These are phyloP conservation scores for Debaryomyces tyrocola DNA, from an alignment of 805 yeast species.

Conservation along the genomic window DNA sequence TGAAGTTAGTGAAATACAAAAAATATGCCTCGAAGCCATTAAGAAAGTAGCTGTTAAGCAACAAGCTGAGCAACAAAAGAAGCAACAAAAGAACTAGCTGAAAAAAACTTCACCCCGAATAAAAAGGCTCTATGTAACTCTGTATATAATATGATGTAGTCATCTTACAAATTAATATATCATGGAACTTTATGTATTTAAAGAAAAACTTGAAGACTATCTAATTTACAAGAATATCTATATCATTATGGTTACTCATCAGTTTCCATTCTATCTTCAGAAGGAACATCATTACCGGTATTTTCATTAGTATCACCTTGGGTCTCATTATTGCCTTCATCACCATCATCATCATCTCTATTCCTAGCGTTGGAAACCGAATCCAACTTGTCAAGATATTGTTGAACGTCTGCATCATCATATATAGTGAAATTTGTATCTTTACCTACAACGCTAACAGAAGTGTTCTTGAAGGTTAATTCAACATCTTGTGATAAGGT, in stretches of 20 bases:
- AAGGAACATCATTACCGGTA: conserved; percentile 6
- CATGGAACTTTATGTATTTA: background rate
- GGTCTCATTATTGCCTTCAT: conserved; percentile 16
- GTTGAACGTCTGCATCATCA: conserved; percentile 85
- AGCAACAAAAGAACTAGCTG: conserved; percentile 1
- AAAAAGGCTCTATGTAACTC: too few species aligned
- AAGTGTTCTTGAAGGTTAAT: conserved; percentile 77
- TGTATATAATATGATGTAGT: too few species aligned
- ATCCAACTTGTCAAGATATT: conserved; percentile 77
- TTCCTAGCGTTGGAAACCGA: conserved; percentile 59
- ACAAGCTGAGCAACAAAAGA: conserved; percentile 11
- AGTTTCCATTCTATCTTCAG: conserved; percentile 42
- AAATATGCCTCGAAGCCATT: conserved; percentile 37
- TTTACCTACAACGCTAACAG: conserved; percentile 89
- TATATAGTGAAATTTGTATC: conserved; percentile 71
- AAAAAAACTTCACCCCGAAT: too few species aligned
- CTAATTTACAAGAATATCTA: conserved; percentile 6
- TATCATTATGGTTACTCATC: conserved; percentile 20
- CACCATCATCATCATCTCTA: conserved; percentile 35
- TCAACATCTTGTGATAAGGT: conserved; percentile 94
- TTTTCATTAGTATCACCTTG: conserved; percentile 10
- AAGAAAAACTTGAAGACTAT: background rate
- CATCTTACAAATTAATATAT: background rate
- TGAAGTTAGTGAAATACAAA: conserved; percentile 39
- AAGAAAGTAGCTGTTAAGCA: conserved; percentile 40